phyloP scores from a whole-genome alignment of 2,329 filamentous ascomycete species.

The Immersiporthe knoxdaviesiana region DNA sequence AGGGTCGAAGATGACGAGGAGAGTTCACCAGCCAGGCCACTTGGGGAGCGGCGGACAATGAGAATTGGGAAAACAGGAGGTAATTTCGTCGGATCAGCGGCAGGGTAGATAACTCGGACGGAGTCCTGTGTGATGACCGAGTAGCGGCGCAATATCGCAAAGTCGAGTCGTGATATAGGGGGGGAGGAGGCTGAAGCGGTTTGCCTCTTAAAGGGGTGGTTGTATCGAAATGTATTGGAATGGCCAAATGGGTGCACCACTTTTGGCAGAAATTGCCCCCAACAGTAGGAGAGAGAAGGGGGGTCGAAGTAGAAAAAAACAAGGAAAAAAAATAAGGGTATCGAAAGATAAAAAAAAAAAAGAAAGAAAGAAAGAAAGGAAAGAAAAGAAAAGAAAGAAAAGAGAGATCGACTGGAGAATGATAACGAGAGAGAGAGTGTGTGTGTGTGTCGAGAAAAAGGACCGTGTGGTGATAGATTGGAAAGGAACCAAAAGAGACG shows the following conservation, averaged over 20 bases:
- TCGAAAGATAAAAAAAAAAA: constrained; percentile 3
- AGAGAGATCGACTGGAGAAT: constrained; percentile 12
- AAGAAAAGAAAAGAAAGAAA: background rate
- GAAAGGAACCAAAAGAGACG: constrained; percentile 9
- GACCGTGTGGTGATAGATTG: background rate
- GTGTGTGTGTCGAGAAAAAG: constrained; percentile 7
- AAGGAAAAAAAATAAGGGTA: constrained; percentile 9
- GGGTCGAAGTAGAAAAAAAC: background rate
- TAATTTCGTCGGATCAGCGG: constrained; percentile 19
- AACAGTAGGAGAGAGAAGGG: background rate
- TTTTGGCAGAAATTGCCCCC: too few species aligned
- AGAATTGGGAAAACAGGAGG: background rate
- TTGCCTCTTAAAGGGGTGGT: constrained; percentile 5
- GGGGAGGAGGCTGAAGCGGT: constrained; percentile 19
- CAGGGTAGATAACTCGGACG: constrained; percentile 7
- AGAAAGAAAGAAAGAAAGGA: background rate
- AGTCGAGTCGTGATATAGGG: constrained; percentile 17
- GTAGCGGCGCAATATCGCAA: constrained; percentile 6
- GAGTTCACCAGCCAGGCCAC: constrained; percentile 14
- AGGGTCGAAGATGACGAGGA: constrained; percentile 14
- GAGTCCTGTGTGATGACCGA: constrained; percentile 5
- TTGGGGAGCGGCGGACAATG: background rate
- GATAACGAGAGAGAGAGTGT: constrained; percentile 5
- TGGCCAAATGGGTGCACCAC: background rate
- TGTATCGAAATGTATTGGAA: constrained; percentile 4